phyloP scores from a whole-genome alignment of 768 basidiomycete species.

The Russula emetica region DNA sequence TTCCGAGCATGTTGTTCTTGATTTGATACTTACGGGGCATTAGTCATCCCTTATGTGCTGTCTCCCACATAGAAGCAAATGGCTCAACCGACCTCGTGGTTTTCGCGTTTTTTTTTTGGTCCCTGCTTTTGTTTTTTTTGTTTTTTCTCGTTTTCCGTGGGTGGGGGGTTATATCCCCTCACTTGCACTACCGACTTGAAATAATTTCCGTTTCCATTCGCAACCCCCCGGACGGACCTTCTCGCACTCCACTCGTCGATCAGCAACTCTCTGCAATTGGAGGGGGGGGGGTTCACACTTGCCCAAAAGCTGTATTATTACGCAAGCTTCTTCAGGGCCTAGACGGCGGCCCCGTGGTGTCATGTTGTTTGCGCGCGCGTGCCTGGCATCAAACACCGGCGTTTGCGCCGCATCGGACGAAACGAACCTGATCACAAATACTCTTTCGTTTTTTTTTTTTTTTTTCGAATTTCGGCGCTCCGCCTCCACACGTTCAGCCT shows the following conservation, averaged over 20 bases:
- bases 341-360: constrained; percentile 25
- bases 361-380: constrained; percentile 21
- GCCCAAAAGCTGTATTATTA: too few species aligned
- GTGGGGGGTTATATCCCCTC: too few species aligned
- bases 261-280: not conserved
- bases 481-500: constrained; percentile 16
- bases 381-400: constrained; percentile 15
- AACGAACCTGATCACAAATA: constrained; percentile 14
- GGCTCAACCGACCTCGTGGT: constrained; percentile 24
- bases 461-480: too few species aligned
- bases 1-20: constrained; percentile 13
- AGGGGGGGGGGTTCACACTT: too few species aligned
- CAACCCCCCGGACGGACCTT: not conserved
- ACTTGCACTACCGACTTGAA: too few species aligned
- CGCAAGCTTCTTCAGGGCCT: constrained; percentile 12
- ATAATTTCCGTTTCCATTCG: constrained; percentile 10
- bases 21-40: constrained; percentile 18
- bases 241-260: constrained; percentile 9
- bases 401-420: constrained; percentile 24
- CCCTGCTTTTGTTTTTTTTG: too few species aligned
- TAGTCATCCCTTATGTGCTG: constrained; percentile 18
- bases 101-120: constrained; percentile 11
- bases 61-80: constrained; percentile 6
- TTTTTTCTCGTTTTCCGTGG: too few species aligned
- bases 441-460: too few species aligned